Evolutionary conservation across 1,284 basidiomycete species (phyloP).

Genomic region (Apiotrichum siamense): DNA sequence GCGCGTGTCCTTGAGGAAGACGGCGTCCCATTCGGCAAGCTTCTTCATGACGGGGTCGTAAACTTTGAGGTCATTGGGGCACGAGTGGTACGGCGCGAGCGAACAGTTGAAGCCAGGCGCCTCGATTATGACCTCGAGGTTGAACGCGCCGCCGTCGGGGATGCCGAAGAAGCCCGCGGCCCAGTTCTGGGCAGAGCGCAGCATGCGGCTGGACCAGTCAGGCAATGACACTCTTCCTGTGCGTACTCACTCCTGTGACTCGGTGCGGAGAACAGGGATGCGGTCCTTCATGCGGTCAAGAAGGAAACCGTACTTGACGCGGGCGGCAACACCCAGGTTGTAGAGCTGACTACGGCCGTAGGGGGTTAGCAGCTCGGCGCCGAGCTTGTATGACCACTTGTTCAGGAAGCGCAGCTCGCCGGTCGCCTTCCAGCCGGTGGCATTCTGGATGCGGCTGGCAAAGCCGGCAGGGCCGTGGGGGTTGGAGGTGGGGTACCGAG

Average conservation of each 20-base stretch:
- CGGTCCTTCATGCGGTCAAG: constrained; percentile 42
- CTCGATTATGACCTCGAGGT: constrained; percentile 49
- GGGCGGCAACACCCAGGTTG: constrained; percentile 45
- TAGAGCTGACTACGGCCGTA: constrained; percentile 51
- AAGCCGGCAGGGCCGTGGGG: constrained; percentile 33
- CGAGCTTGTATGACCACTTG: constrained; percentile 50
- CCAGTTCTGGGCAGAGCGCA: constrained; percentile 49
- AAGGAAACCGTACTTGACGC: constrained; percentile 47
- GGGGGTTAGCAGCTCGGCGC: constrained; percentile 51
- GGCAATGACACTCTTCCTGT: background rate
- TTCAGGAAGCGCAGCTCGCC: constrained; percentile 50
- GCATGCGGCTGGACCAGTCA: constrained; percentile 45
- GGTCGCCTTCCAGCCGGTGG: constrained; percentile 29
- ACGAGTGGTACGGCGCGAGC: constrained; percentile 49
- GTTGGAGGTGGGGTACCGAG: constrained; percentile 42
- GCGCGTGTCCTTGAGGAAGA: constrained; percentile 64
- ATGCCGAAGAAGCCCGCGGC: constrained; percentile 49
- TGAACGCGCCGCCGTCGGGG: constrained; percentile 47
- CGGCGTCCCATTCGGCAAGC: constrained; percentile 56
- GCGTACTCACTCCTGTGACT: constrained; percentile 45
- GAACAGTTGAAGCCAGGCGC: constrained; percentile 50
- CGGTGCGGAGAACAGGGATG: constrained; percentile 49
- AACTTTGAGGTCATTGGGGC: constrained; percentile 25
- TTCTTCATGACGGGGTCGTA: constrained; percentile 20
- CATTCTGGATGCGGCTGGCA: constrained; percentile 24